These are phyloP conservation scores for Poa annua DNA, from an alignment of 176 grass and related monocot species.

Conservation along the genomic window DNA sequence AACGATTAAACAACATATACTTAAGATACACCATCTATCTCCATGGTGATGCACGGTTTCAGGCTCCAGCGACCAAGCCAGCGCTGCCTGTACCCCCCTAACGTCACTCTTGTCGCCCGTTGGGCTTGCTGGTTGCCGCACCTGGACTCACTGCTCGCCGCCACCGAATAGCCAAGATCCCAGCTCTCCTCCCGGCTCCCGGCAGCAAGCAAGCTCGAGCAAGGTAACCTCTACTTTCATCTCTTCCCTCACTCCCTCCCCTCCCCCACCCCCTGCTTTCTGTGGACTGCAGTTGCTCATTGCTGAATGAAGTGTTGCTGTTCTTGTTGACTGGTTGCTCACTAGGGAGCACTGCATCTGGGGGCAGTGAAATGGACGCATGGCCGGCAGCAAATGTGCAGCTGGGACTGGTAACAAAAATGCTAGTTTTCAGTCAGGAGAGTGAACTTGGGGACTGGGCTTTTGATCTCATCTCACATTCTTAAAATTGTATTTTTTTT, in stretches of 20 bases:
- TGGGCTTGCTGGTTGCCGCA: too few relatives aligned
- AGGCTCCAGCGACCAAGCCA: not conserved
- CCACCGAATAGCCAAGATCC: not conserved
- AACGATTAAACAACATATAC: not conserved
- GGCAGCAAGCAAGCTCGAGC: not conserved
- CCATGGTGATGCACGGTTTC: not conserved
- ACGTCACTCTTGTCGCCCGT: too few relatives aligned
- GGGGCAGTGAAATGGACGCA: not conserved
- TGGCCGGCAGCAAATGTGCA: not conserved
- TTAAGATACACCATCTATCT: not conserved
- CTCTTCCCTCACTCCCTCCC: too few relatives aligned
- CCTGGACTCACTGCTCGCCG: not conserved
- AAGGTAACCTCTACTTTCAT: not conserved
- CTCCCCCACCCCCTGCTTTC: too few relatives aligned
- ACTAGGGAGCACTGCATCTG: not conserved
- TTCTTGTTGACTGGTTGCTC: too few relatives aligned
- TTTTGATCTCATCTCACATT: not conserved
- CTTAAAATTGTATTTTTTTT: not conserved
- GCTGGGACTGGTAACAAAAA: not conserved
- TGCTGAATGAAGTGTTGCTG: not conserved
- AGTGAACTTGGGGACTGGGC: not conserved
- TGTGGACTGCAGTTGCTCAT: not conserved
- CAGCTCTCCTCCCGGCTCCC: not conserved
- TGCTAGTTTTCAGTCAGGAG: not conserved
- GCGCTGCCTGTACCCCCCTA: too few relatives aligned